These are phyloP conservation scores for Monosporozyma siamensis DNA, from an alignment of 805 yeast genomes.

Conservation along the genomic window DNA sequence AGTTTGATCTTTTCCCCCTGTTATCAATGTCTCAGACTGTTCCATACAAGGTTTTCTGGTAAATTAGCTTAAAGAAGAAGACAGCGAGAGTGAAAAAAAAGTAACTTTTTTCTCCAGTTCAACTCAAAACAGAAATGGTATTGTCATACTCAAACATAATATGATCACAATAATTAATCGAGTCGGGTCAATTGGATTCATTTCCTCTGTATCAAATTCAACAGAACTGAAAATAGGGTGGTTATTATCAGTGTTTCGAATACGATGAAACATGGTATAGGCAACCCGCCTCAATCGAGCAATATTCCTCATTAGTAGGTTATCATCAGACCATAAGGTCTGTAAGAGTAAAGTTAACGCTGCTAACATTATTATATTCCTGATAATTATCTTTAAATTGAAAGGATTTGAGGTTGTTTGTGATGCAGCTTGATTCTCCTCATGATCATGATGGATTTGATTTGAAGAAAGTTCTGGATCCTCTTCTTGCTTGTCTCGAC, in stretches of 20 bases:
- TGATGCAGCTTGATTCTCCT: not conserved
- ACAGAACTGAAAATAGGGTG: slow-evolving; percentile 10
- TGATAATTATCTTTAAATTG: not conserved
- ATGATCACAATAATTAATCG: slow-evolving; percentile 12
- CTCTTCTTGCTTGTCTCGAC: not conserved
- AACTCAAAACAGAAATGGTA: slow-evolving; percentile 6
- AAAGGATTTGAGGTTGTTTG: not conserved
- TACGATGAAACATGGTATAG: not conserved
- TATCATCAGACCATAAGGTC: not conserved
- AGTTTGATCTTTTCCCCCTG: too few species aligned
- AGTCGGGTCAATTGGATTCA: slow-evolving; percentile 17
- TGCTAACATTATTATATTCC: not conserved
- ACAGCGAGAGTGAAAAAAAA: too few species aligned
- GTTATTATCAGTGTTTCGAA: not conserved
- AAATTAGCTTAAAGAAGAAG: not conserved
- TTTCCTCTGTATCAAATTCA: slow-evolving; percentile 16
- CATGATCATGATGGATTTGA: not conserved
- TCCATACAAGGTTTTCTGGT: too few species aligned
- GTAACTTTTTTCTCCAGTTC: not conserved
- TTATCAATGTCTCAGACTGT: too few species aligned
- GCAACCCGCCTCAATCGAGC: not conserved
- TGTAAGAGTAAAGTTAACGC: not conserved
- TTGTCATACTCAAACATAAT: slow-evolving; percentile 7
- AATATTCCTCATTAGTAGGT: not conserved
- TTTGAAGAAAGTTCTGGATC: not conserved